Base-by-base conservation (phyloP, 2,329 filamentous ascomycete genomes). In the Sporothrix dimorphospora region DNA sequence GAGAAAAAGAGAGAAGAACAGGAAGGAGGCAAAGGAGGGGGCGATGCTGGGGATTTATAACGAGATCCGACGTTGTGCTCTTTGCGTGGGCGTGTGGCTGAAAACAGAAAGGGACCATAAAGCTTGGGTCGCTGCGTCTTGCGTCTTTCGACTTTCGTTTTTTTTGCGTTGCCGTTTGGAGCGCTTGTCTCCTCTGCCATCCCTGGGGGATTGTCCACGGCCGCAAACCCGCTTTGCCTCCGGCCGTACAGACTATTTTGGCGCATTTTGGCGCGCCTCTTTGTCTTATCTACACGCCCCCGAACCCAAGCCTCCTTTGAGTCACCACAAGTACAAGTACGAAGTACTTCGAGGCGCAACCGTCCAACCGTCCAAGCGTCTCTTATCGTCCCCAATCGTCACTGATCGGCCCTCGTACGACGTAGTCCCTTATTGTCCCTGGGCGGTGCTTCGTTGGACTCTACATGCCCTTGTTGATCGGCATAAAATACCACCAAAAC, bases 271-370 rank as follows among this genome's bases (percentile, higher is more conserved):
- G 7, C 55, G 24, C 47, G 14, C 30, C 34, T 61, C 30, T 9
- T 63, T 45, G 59, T 65, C 59, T 63, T 45, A 65, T 19, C 14
- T 38, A 16, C 59, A 65, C 59, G 12, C 59, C 59, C 38, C 57
- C 3, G 5, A 14, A 14, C 38, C 55, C 55, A 45, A 45, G 59
- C 59, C 59, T 42, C 38, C 11, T 42, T 8, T 45, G 59, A 65
- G 45, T 53, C 27, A 40, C 65, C 19, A 53, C n/a, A n/a, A n/a
- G n/a, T n/a, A n/a, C 65, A 51, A 24, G 47, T 51, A 68, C 14
- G 24, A 27, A 8, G 2, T 21, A 59, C 59, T 65, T 65, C 8
- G 27, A 34, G 57, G 57, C n/a, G n/a, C n/a, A 5, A n/a, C n/a
- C n/a, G n/a, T n/a, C n/a, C 30, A 6, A 21, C 59, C 59, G 38